Evolutionary conservation across 768 basidiomycete genomes (phyloP).

Genomic region (Boletus sp.): DNA sequence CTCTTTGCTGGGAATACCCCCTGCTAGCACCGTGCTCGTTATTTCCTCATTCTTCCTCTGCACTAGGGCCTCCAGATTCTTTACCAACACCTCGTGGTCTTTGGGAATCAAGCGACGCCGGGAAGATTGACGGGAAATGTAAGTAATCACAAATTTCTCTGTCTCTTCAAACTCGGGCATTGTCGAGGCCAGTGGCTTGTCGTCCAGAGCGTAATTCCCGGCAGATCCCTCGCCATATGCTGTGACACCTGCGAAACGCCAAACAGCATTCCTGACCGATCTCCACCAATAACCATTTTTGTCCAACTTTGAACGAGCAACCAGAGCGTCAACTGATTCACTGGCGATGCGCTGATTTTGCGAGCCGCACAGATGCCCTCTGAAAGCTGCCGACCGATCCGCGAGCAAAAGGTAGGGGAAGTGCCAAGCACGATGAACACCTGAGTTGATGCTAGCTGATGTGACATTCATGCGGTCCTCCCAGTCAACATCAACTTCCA

Average conservation of each 20-base stretch:
- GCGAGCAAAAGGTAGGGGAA: constrained; percentile 68
- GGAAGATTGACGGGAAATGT: constrained; percentile 66
- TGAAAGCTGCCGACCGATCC: constrained; percentile 76
- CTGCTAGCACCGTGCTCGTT: background rate
- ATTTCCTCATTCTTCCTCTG: constrained; percentile 32
- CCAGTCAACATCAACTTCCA: constrained; percentile 75
- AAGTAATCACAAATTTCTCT: constrained; percentile 62
- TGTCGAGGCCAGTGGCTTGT: background rate
- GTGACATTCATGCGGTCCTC: constrained; percentile 49
- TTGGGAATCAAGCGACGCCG: constrained; percentile 49
- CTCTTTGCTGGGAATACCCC: constrained; percentile 14
- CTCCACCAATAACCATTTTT: constrained; percentile 69
- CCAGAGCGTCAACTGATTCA: constrained; percentile 60
- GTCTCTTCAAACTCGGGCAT: constrained; percentile 37
- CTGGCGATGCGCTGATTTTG: constrained; percentile 72
- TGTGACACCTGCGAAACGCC: constrained; percentile 61
- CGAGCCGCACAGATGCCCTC: constrained; percentile 60
- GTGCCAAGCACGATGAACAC: constrained; percentile 54
- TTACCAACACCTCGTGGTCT: constrained; percentile 56
- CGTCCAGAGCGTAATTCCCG: background rate
- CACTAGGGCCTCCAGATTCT: constrained; percentile 50
- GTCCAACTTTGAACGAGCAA: constrained; percentile 33
- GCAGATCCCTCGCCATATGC: constrained; percentile 30
- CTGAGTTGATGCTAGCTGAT: constrained; percentile 20
- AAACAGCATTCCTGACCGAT: constrained; percentile 61